Evolutionary conservation across 2,329 filamentous ascomycete species (phyloP), one percentile per base, ranked within the genome.

Genomic region (Chrysosporium queenslandicum): DNA sequence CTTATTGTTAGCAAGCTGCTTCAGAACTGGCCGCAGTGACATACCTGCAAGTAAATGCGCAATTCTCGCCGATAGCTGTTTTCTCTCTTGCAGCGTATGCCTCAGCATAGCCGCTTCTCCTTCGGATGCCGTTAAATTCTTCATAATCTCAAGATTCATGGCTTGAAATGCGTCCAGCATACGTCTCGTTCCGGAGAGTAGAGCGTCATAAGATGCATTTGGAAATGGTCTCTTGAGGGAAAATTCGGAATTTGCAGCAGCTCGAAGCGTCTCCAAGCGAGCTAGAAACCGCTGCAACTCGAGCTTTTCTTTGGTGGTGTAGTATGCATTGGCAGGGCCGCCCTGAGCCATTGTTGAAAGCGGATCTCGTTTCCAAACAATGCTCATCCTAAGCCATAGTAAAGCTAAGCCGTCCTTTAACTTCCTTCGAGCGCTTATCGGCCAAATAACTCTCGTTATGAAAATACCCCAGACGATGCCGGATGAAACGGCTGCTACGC

Each of bases 281-380:
- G 78, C 79, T 5, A 78, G 65, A 62, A 91, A 96, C 53, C 86
- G 82, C 63, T 94, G 89, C 50, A 98, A 78, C 39, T 89, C 85
- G 3, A 86, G 80, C 65, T 95, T 90, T 68, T 97, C 92, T 32
- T 83, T 80, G n/a, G 89, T 79, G 56, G 84, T 84, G 78, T 96
- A 89, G 66, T 94, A 97, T 52, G 73, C 61, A n/a, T 67, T 64
- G 32, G 77, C 70, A 3, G 79, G 73, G n/a, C 60, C 56, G 54
- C 76, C 80, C 42, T 82, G 76, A 0, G 82, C 72, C 52, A 95
- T 77, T 5, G 83, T 80, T 3, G 86, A 84, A 21, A 98, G 74
- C 0, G 92, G 92, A 7, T 94, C 91, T 41, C 90, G 82, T 70
- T 91, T 94, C 92, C 92, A 98, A 58, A 97, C 90, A 30, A 98